A percentile compares a stretch with the other conserved stretches of the same genome.
These are phyloP conservation scores for Fraxinus platypoda DNA, from an alignment of 305 asterid genomes.

Conservation along the genomic window DNA sequence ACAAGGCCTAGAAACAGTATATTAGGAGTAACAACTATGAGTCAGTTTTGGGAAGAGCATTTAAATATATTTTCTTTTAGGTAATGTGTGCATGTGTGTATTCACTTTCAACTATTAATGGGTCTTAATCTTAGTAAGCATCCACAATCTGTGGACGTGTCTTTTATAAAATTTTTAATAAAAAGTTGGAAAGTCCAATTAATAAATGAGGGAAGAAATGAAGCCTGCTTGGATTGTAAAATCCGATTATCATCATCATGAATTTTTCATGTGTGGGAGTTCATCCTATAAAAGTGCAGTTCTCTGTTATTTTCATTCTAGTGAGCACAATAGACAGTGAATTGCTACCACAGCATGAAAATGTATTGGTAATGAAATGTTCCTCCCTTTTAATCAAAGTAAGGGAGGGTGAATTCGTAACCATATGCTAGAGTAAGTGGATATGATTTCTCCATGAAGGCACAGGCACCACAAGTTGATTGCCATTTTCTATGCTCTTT, in stretches of 20 bases:
- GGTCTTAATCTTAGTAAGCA: not conserved
- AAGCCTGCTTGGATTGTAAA: not conserved
- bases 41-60: not conserved
- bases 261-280: not conserved
- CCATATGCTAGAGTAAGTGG: not conserved
- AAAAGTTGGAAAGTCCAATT: not conserved
- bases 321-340: not conserved
- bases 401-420: not conserved
- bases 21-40: not conserved
- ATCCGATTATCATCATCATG: not conserved
- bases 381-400: not conserved
- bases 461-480: not conserved
- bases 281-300: not conserved
- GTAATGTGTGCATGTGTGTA: not conserved
- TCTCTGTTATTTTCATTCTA: not conserved
- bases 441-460: not conserved
- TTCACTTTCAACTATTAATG: not conserved
- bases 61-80: not conserved
- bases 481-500: conserved; percentile 11
- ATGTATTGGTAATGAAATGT: not conserved
- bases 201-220: not conserved
- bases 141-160: not conserved
- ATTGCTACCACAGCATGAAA: not conserved
- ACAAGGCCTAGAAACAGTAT: not conserved
- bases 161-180: not conserved